A percentile compares a stretch with the other conserved stretches of the same genome.
Conservation (phyloP, 129 eudicot species). For the Chrysanthemum lavandulifolium region DNA sequence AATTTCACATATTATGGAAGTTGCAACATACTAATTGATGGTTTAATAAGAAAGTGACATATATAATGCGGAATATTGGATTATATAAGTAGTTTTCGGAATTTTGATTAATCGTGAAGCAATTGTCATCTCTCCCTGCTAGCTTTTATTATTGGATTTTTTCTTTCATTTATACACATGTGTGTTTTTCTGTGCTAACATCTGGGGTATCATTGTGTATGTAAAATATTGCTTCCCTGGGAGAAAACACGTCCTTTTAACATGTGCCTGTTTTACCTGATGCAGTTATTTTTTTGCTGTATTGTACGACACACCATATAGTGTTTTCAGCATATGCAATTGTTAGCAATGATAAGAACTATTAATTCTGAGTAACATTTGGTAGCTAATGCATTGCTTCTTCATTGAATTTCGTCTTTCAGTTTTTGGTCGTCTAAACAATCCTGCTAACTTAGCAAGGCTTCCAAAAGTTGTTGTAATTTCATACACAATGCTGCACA, state of each 20-base stretch:
- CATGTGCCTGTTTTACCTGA: no score
- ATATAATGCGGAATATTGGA: neutral
- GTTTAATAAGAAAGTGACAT: conserved; percentile 5
- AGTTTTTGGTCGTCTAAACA: conserved; percentile 85
- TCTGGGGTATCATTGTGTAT: no score
- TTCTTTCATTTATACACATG: no score
- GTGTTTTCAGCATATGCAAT: neutral
- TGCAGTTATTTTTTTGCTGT: no score
- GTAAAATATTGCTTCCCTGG: no score
- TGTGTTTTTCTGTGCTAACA: no score
- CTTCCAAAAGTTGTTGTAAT: conserved; percentile 81
- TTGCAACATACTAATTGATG: neutral
- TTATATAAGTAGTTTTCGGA: neutral
- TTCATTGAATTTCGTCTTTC: conserved; percentile 17
- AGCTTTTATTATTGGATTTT: no score
- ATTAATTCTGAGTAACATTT: neutral
- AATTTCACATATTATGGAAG: no score
- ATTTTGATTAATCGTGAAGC: neutral
- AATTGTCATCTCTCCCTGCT: no score
- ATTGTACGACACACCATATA: neutral
- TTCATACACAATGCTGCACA: conserved; percentile 84
- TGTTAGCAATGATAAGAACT: conserved; percentile 2
- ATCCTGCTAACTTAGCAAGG: conserved; percentile 67
- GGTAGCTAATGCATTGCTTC: conserved; percentile 25
- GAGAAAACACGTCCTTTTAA: no score